Percentiles rank a stretch among this genome's conserved stretches.
Conservation (phyloP, 257 asterid genomes). For the Solanum acaule region DNA sequence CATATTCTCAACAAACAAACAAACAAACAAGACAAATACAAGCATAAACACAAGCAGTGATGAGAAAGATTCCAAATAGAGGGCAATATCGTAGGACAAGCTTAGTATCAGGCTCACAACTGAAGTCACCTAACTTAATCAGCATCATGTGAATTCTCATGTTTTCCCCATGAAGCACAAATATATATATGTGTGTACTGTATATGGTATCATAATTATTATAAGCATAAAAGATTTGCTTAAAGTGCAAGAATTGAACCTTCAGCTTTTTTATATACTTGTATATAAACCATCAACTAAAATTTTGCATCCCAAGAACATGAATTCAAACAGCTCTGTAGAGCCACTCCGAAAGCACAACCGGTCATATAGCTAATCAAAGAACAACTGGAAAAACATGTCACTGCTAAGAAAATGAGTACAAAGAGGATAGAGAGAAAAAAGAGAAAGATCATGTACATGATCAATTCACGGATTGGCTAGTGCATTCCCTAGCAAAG, state of each 20-base stretch:
- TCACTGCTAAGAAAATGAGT: not conserved
- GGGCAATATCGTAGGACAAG: not conserved
- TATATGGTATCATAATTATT: not conserved
- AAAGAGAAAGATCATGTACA: not conserved
- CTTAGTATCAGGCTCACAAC: not conserved
- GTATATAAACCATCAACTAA: not conserved
- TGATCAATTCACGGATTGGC: not conserved
- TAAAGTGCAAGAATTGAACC: not conserved
- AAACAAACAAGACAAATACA: not conserved
- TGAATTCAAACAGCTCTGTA: not conserved
- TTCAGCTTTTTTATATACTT: not conserved
- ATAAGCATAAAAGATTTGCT: not conserved
- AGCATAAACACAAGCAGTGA: not conserved
- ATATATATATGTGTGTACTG: not conserved
- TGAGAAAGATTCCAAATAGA: not conserved
- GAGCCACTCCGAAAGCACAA: not conserved
- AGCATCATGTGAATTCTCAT: not conserved
- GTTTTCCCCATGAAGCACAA: not conserved
- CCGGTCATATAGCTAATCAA: not conserved
- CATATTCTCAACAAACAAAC: too few species aligned
- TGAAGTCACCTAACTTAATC: not conserved
- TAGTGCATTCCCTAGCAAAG: conserved; percentile 65
- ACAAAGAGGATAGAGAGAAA: not conserved
- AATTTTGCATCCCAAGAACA: not conserved
- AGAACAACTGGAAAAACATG: not conserved